A percentile compares a stretch with the other conserved stretches of the same genome.
phyloP scores from a whole-genome alignment of 2,329 filamentous ascomycete species.

The Paecilomyces niveus region DNA sequence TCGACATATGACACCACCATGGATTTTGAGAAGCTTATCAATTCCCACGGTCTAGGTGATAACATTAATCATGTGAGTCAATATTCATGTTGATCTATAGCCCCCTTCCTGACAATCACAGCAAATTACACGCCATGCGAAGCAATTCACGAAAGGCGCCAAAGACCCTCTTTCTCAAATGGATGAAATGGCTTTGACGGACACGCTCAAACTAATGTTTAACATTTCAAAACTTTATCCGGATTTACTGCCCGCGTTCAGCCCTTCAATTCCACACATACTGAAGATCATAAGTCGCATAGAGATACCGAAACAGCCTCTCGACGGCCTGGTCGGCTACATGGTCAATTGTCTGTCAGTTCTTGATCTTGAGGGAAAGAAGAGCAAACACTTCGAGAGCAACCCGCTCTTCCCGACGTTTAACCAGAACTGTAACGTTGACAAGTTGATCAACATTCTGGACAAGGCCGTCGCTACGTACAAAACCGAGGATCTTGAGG shows the following conservation, averaged over 20 bases:
- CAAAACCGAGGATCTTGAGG: conserved; percentile 63
- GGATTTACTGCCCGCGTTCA: conserved; percentile 55
- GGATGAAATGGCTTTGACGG: conserved; percentile 71
- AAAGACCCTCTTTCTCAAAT: conserved; percentile 36
- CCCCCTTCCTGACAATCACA: conserved; percentile 18
- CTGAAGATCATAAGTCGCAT: conserved; percentile 61
- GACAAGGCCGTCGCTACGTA: conserved; percentile 59
- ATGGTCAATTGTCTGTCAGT: conserved; percentile 78
- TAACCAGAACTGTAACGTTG: conserved; percentile 53
- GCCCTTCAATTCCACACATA: conserved; percentile 60
- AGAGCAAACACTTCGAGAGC: conserved; percentile 36
- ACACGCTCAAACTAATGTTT: conserved; percentile 83
- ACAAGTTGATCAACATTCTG: conserved; percentile 64
- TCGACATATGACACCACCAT: conserved; percentile 70
- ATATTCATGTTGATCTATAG: background rate
- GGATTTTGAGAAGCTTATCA: conserved; percentile 58
- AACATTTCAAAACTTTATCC: conserved; percentile 74
- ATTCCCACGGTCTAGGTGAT: conserved; percentile 59
- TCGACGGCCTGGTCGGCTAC: conserved; percentile 64
- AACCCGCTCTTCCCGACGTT: conserved; percentile 60
- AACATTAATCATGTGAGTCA: conserved; percentile 51
- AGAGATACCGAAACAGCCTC: conserved; percentile 55
- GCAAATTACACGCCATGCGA: conserved; percentile 65
- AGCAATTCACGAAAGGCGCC: conserved; percentile 41
- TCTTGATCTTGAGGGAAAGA: conserved; percentile 58